A percentile compares a stretch with the other conserved stretches of the same genome.
phyloP scores from a whole-genome alignment of 2,329 filamentous ascomycete species.

The Aspergillus sp. region DNA sequence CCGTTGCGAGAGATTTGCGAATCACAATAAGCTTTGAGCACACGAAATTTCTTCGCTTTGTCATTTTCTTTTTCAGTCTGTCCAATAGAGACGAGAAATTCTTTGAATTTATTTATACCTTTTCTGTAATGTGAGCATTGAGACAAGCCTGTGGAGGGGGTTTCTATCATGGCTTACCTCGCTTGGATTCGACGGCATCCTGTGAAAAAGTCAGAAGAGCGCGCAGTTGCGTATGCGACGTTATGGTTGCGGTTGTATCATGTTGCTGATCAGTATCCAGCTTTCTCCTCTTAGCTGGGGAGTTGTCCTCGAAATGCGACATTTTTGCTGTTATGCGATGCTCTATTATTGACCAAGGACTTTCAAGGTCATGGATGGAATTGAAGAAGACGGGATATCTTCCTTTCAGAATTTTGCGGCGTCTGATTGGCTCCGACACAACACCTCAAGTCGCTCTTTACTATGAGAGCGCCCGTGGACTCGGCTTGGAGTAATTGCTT shows the following conservation, averaged over 20 bases:
- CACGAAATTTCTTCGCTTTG: conserved; percentile 34
- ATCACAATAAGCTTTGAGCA: conserved; percentile 47
- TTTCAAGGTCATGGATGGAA: conserved; percentile 1
- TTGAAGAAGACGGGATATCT: background rate
- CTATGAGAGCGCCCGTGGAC: too few relatives aligned
- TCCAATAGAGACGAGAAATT: conserved; percentile 37
- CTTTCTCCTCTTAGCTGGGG: conserved; percentile 36
- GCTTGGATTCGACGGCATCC: conserved; percentile 55
- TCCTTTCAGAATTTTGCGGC: conserved; percentile 15
- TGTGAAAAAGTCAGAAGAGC: conserved; percentile 67
- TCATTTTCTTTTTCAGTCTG: conserved; percentile 31
- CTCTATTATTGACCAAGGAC: conserved; percentile 9
- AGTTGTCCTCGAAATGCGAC: conserved; percentile 29
- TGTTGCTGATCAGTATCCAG: conserved; percentile 22
- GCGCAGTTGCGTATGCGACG: conserved; percentile 60
- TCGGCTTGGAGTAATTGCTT: too few relatives aligned
- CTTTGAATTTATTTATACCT: conserved; percentile 42
- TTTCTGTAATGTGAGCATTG: conserved; percentile 1
- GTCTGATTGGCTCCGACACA: conserved; percentile 9
- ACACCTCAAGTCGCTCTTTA: too few relatives aligned
- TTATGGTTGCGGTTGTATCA: conserved; percentile 21
- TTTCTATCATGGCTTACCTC: conserved; percentile 54
- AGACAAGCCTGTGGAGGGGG: background rate
- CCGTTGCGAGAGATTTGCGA: conserved; percentile 47
- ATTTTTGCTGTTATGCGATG: conserved; percentile 19